Evolutionary conservation across 495 filamentous ascomycete species (phyloP), one percentile per base, ranked within the genome.

Genomic region (Bacidia rubella): DNA sequence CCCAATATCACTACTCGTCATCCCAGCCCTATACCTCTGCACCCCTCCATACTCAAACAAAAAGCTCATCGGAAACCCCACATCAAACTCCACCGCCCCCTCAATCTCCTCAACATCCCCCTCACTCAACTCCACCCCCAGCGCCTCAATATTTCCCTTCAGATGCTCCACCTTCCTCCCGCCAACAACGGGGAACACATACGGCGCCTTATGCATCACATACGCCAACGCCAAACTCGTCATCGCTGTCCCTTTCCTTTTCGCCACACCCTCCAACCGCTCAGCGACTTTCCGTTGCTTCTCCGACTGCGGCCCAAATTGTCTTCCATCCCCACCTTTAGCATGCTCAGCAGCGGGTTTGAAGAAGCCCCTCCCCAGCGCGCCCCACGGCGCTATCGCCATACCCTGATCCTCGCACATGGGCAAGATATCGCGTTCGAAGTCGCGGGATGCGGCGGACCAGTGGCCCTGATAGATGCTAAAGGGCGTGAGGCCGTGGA

Each of bases 141-240:
- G 61, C 0, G 76, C 78, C 56, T 78, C 67, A 48, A 85, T 79
- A 46, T 85, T 87, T 41, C 72, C 73, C 52, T 75, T 68, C 20
- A 86, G 61, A 59, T 87, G 79, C 59, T 79, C 75, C 45, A 83
- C 61, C 62, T 79, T 85, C 10, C 80, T 64, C 2, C 78, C 78
- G 12, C 85, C 85, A 21, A 87, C 72, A 49, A 90, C 79, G 9
- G 85, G 85, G 64, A 87, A 89, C 22, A 86, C 82, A 56, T 87
- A 82, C 0, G 83, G 79, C 11, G 81, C 69, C 65, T 88, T 88
- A 62, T 76, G 72, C 63, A 80, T 73, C 3, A 89, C 79, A 63
- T 89, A 89, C 2, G 85, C 84, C 48, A 87, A 63, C 1, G 86
- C 85, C 32, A 81, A 64, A 51, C 63, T 55, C 46, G 57, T 49